Percentiles rank a stretch among this genome's conserved stretches.
phyloP scores from a whole-genome alignment of 1,284 basidiomycete genomes.

The Boletus smithii region DNA sequence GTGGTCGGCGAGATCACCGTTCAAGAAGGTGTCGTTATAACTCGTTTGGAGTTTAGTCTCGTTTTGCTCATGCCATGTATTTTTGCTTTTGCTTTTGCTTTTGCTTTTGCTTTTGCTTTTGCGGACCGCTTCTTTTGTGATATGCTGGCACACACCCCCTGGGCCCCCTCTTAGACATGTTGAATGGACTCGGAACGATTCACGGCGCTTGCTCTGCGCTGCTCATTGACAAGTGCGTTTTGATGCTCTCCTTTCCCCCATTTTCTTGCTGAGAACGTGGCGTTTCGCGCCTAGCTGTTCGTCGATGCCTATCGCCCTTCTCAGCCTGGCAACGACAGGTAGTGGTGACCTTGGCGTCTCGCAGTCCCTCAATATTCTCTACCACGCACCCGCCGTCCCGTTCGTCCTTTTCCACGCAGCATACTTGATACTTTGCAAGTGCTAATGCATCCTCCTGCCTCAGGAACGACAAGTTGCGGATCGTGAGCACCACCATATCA shows the following conservation, averaged over 20 bases:
- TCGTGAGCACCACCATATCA: conserved; percentile 31
- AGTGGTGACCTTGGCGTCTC: conserved; percentile 34
- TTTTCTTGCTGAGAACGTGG: too few relatives aligned
- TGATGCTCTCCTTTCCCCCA: too few relatives aligned
- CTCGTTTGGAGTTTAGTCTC: too few relatives aligned
- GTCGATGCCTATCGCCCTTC: conserved; percentile 33
- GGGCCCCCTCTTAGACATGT: conserved; percentile 51
- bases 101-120: too few relatives aligned
- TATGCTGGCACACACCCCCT: neutral
- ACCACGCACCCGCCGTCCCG: conserved; percentile 40
- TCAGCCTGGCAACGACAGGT: conserved; percentile 24
- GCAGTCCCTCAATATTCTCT: conserved; percentile 39
- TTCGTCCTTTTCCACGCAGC: conserved; percentile 25
- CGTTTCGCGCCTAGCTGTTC: conserved; percentile 37
- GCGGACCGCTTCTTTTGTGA: too few relatives aligned
- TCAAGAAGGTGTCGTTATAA: conserved; percentile 39
- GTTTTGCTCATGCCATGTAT: too few relatives aligned
- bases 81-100: too few relatives aligned
- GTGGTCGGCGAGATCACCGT: conserved; percentile 47
- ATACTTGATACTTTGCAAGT: too few relatives aligned
- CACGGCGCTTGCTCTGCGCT: conserved; percentile 47
- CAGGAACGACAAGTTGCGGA: conserved; percentile 30
- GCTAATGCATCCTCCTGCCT: too few relatives aligned
- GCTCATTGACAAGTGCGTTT: conserved; percentile 46
- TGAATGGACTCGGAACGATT: conserved; percentile 39